Evolutionary conservation across 768 basidiomycete genomes (phyloP).

Genomic region (Mycena albidolilacea): DNA sequence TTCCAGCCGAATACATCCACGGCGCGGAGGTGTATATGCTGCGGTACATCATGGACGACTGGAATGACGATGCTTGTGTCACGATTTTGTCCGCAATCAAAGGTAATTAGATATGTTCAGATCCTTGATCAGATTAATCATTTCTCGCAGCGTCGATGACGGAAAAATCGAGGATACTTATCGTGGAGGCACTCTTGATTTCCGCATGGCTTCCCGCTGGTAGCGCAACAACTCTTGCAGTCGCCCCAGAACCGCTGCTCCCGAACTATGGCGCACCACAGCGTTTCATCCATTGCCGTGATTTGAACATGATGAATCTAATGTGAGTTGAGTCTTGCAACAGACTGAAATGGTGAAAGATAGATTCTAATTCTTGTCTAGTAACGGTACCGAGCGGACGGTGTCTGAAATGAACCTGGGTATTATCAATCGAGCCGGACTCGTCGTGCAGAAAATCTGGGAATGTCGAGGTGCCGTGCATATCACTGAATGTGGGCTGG

Average conservation of each 20-base stretch:
- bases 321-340: not conserved
- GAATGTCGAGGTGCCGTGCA: slow-evolving; percentile 13
- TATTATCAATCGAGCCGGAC: not conserved
- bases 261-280: slow-evolving; percentile 10
- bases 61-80: slow-evolving; percentile 2
- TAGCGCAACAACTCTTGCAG: not conserved
- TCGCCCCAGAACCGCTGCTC: slow-evolving; percentile 8
- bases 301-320: slow-evolving; percentile 12
- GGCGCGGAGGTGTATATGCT: slow-evolving; percentile 21
- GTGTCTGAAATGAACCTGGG: not conserved
- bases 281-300: not conserved
- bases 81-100: not conserved
- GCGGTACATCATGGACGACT: slow-evolving; percentile 1
- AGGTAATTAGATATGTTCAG: not conserved
- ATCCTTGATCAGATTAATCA: not conserved
- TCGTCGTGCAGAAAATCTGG: slow-evolving; percentile 16
- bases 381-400: slow-evolving; percentile 17
- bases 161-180: slow-evolving; percentile 5
- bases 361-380: not conserved
- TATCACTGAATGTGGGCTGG: slow-evolving; percentile 17
- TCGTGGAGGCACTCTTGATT: slow-evolving; percentile 16
- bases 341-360: too few species aligned
- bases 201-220: slow-evolving; percentile 4
- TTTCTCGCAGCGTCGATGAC: slow-evolving; percentile 7
- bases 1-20: slow-evolving; percentile 13